These are phyloP conservation scores for Mycosphaerella sp. DNA, from an alignment of 2,329 filamentous ascomycete genomes.

Conservation along the genomic window DNA sequence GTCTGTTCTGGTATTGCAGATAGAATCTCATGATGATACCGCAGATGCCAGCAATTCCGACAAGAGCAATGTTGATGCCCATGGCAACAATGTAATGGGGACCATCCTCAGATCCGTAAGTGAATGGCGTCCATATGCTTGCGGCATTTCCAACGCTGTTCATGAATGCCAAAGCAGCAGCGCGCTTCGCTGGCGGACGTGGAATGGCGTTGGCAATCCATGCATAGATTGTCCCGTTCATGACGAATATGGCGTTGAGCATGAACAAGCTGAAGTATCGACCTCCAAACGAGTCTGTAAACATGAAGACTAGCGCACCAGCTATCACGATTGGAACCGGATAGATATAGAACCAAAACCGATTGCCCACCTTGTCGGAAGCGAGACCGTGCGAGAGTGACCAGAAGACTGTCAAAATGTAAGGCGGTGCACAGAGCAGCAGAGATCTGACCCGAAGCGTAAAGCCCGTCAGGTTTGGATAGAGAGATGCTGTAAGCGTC, in stretches of 20 bases:
- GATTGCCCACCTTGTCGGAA: conserved; percentile 41
- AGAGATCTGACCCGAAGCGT: conserved; percentile 40
- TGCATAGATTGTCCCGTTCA: conserved; percentile 51
- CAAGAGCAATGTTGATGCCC: conserved; percentile 32
- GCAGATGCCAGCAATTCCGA: conserved; percentile 24
- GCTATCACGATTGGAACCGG: conserved; percentile 47
- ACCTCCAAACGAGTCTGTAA: conserved; percentile 45
- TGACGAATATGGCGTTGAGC: conserved; percentile 51
- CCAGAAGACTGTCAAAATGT: conserved; percentile 49
- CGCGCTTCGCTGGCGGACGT: conserved; percentile 67
- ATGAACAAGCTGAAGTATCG: conserved; percentile 51
- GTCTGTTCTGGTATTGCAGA: conserved; percentile 43
- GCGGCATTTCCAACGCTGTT: conserved; percentile 65
- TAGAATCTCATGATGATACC: conserved; percentile 28
- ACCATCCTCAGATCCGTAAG: conserved; percentile 28
- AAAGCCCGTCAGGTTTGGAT: conserved; percentile 28
- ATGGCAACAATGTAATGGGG: conserved; percentile 32
- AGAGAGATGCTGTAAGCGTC: conserved; percentile 43
- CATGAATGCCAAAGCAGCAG: conserved; percentile 66
- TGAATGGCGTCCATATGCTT: conserved; percentile 53
- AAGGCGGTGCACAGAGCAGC: conserved; percentile 49
- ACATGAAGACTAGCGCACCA: conserved; percentile 52
- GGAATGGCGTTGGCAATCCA: conserved; percentile 75
- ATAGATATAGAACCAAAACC: conserved; percentile 50
- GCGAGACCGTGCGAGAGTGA: conserved; percentile 40